Evolutionary conservation across 352 stramenopile genomes (phyloP), one percentile per base, ranked within the genome.

Genomic region (Phytophthora agathidicida): DNA sequence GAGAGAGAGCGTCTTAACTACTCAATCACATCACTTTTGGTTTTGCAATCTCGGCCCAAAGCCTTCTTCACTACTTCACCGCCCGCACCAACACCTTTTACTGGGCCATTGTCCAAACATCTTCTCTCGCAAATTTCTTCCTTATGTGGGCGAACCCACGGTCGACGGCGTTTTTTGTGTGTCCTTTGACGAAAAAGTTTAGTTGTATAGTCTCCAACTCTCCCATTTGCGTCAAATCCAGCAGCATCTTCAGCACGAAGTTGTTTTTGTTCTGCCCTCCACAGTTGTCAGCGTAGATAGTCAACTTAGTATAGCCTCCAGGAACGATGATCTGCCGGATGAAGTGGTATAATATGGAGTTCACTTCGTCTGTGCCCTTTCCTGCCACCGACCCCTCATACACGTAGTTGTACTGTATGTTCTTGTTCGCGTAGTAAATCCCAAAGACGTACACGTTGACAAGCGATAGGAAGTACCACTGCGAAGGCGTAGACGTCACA

Each of bases 391-490:
- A 13, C 27, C 53, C 50, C 0, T 50, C 31, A 31, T 68, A 68
- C 3, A 63, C 23, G 44, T 50, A 68, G 38, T 63, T 68, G 45
- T 42, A 41, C 24, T 62, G 51, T 1, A 45, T 44, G 1, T 7
- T 10, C 8, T 48, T 31, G n/a, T 61, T 67, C 0, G n/a, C 49
- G 37, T 41, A 38, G 45, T 61, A 53, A 14, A 64, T 47, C 1
- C 58, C 41, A 10, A 73, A 73, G 1, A 46, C 1, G 32, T 46
- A 14, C 11, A 72, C 24, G 24, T 43, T 60, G 0, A 62, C 42
- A 0, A 73, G 37, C 14, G 52, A 65, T 3, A 55, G 4, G 17
- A 69, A 63, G 28, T 65, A 69, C 47, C 41, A 73, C 22, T 48
- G 36, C 2, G 36, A 46, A 5, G 52, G 45, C 5, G 51, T 63